Evolutionary conservation across 208 protist species (phyloP), one percentile per base, ranked within the genome.

Genomic region (Phytomonas francai): DNA sequence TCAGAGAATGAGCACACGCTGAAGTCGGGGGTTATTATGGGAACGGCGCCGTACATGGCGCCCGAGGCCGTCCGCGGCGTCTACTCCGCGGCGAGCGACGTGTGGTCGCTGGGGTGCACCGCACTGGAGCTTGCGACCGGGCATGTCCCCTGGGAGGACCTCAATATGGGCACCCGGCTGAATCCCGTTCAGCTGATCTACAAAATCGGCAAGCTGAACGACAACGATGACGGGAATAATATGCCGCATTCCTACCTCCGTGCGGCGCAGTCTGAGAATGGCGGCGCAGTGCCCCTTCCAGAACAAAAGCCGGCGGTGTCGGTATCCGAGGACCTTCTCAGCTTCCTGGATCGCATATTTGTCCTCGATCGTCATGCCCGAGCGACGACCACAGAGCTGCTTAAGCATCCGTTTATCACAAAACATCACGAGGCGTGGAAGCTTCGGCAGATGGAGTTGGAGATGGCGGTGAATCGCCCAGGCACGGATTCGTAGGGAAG

Each of bases 91-190:
- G 80, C 86, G n/a, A 84, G 74, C 67, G 91, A 96, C 77, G 71
- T 96, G n/a, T 96, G 91, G 91, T 78, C 91, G 0, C 65, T 94
- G 34, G 91, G 85, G 25, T 94, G 87, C 73, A 81, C 85, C 7
- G 74, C 89, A 16, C 76, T 93, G 71, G 76, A 96, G 70, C 70
- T 94, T 30, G 62, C 88, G 61, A 83, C 80, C 14, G 86, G 88
- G 7, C 22, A 61, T 27, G 29, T 72, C 36, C 87, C 89, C 31
- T 95, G 89, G 85, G 73, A 56, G 27, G 77, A 80, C 64, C 57
- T 67, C 0, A 42, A 30, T 32, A 79, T 59, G 3, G 67, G 73
- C 2, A 16, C 34, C 27, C 42, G 62, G 14, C 51, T 68, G 61
- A 74, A 78, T 32, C 62, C 78, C n/a, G 69, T 86, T 31, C 70